Evolutionary conservation across 2,329 filamentous ascomycete genomes (phyloP), one percentile per base, ranked within the genome.

Genomic region (Calonectria fujianensis): DNA sequence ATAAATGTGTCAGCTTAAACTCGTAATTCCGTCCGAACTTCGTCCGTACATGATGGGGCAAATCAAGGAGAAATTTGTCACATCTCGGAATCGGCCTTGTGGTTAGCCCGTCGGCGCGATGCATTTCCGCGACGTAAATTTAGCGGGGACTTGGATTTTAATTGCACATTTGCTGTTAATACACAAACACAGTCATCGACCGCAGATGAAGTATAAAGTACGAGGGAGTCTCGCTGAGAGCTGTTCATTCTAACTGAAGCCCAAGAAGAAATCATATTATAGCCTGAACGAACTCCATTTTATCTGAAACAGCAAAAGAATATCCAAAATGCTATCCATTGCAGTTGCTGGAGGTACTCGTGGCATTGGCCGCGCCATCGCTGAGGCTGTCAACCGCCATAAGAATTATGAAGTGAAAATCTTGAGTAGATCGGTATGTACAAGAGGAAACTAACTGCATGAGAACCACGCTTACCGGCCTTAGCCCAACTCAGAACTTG

Each of bases 321-420:
- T 10, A 35, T 13, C 24, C 24, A 20, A 11, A 35, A 57, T 57
- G 52, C 6, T 32, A 1, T 20, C 52, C 18, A n/a, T 57, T 7
- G 18, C 18, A n/a, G 52, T 57, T 10, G 52, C 52, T 32, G 52
- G 52, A 35, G 52, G 52, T 11, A n/a, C 52, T n/a, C 52, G 52
- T n/a, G 52, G 52, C 52, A 57, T 57, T 24, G 52, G 52, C 20
- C 52, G 52, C 4, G 52, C 52, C 14, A 57, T 57, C 14, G 52
- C 52, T 9, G 52, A 57, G 14, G 52, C 52, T 4, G 2, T 57
- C 24, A 20, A 57, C 14, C 52, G 52, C 4, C 13, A 18, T 18
- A 31, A 35, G 16, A n/a, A 9, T 4, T 57, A 57, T n/a, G 29
- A 57, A 9, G 52, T 57, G 7, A 57, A 57, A 18, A 57, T 57